phyloP scores from a whole-genome alignment of 1,139 yeast species.

The Scheffersomyces lignicola region DNA sequence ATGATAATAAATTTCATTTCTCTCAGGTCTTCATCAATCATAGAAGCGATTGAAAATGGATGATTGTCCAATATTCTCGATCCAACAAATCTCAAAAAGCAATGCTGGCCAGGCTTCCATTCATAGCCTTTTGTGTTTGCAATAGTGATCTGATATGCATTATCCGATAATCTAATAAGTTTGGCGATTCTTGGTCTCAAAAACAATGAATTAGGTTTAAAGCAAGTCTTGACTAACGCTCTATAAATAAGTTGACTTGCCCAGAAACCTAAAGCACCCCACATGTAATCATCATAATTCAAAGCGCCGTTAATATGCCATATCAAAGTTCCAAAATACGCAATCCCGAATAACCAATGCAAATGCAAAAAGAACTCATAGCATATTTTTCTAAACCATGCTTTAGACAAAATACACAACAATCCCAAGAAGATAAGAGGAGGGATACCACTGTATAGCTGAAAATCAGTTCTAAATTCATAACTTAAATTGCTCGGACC shows the following conservation, averaged over 20 bases:
- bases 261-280: constrained; percentile 61
- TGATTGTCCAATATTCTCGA: constrained; percentile 54
- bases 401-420: constrained; percentile 48
- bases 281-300: constrained; percentile 48
- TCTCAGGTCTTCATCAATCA: constrained; percentile 25
- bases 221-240: constrained; percentile 50
- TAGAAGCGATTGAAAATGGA: constrained; percentile 59
- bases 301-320: constrained; percentile 48
- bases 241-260: constrained; percentile 53
- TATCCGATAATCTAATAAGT: constrained; percentile 28
- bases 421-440: constrained; percentile 49
- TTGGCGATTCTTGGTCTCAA: constrained; percentile 48
- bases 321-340: constrained; percentile 50
- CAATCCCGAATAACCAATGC: constrained; percentile 63
- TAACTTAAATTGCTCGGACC: constrained; percentile 31
- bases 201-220: constrained; percentile 43
- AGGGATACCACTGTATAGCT: constrained; percentile 34
- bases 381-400: constrained; percentile 39
- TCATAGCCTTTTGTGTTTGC: constrained; percentile 35
- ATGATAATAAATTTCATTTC: constrained; percentile 50
- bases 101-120: constrained; percentile 66
- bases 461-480: constrained; percentile 17
- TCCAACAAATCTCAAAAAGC: constrained; percentile 51
- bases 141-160: constrained; percentile 43
- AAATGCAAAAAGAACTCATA: constrained; percentile 57